Conservation (phyloP, 495 filamentous ascomycete genomes). For the Hypoxylon intermedium region DNA sequence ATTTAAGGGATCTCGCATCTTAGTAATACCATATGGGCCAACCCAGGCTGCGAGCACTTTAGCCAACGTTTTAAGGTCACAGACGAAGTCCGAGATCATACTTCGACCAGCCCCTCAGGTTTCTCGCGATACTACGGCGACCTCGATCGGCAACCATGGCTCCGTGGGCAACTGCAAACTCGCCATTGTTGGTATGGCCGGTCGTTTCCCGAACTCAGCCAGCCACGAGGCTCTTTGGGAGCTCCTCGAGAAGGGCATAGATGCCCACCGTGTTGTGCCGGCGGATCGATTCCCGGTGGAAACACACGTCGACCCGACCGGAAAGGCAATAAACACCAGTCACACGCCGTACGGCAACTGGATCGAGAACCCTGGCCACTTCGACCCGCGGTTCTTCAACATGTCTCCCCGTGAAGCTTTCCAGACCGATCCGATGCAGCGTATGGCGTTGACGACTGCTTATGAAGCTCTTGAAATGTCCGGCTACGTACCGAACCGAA, state of each 20-base stretch:
- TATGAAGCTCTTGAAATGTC: conserved; percentile 94
- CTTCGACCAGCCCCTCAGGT: conserved; percentile 46
- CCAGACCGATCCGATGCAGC: conserved; percentile 89
- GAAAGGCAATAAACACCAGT: conserved; percentile 78
- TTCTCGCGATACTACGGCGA: conserved; percentile 41
- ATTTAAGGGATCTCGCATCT: conserved; percentile 51
- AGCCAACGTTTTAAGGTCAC: conserved; percentile 46
- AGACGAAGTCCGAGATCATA: conserved; percentile 51
- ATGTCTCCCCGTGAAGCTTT: conserved; percentile 92
- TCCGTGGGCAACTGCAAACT: conserved; percentile 54
- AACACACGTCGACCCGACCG: conserved; percentile 77
- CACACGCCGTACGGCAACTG: conserved; percentile 89
- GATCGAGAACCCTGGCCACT: conserved; percentile 83
- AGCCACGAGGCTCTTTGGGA: conserved; percentile 75
- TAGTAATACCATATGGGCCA: conserved; percentile 62
- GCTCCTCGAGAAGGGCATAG: conserved; percentile 70
- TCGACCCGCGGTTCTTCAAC: conserved; percentile 92
- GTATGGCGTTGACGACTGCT: conserved; percentile 80
- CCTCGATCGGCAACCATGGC: conserved; percentile 53
- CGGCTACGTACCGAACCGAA: conserved; percentile 85
- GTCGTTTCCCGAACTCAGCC: conserved; percentile 74
- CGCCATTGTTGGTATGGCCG: conserved; percentile 80
- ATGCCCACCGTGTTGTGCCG: conserved; percentile 67
- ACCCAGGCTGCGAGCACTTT: conserved; percentile 56
- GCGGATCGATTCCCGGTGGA: conserved; percentile 79